These are phyloP conservation scores for Emericellopsis terricola DNA, from an alignment of 495 filamentous ascomycete species.

Conservation along the genomic window DNA sequence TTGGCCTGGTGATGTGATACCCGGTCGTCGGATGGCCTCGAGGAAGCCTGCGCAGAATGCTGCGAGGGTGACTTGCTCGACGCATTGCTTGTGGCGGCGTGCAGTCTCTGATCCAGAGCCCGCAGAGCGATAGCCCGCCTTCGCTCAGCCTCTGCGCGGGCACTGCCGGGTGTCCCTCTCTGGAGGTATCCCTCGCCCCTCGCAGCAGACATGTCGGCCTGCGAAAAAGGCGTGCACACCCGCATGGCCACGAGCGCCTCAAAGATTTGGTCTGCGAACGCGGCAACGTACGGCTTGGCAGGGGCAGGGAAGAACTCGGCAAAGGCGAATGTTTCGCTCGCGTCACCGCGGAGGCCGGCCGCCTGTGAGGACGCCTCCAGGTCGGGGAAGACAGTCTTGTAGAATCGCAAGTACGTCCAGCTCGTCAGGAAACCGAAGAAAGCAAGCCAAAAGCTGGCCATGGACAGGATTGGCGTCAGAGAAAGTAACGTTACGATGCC, in stretches of 20 bases:
- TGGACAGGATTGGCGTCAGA: conserved; percentile 65
- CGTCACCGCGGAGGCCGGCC: conserved; percentile 55
- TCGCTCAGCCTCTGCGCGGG: conserved; percentile 79
- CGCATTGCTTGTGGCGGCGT: conserved; percentile 46
- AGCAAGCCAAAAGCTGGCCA: conserved; percentile 64
- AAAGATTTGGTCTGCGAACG: conserved; percentile 59
- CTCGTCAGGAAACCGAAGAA: conserved; percentile 69
- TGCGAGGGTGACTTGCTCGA: conserved; percentile 20
- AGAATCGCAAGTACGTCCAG: conserved; percentile 96
- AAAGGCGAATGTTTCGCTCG: conserved; percentile 89
- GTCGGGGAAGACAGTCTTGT: conserved; percentile 50
- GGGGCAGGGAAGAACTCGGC: conserved; percentile 88
- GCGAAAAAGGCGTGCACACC: conserved; percentile 74
- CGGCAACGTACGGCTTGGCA: conserved; percentile 56
- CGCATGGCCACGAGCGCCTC: conserved; percentile 49
- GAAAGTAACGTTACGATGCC: conserved; percentile 60
- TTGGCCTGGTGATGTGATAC: conserved; percentile 28
- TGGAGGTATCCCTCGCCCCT: conserved; percentile 31
- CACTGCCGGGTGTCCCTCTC: conserved; percentile 46
- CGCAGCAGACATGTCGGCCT: conserved; percentile 64
- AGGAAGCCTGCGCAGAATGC: conserved; percentile 15
- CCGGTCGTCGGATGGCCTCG: too few relatives aligned
- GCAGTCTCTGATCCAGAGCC: conserved; percentile 77
- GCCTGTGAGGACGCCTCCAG: conserved; percentile 48
- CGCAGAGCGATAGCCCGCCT: conserved; percentile 76